Percentiles rank a stretch among this genome's conserved stretches.
Conservation (phyloP, 306 rosid genomes). For the Cajanus cajan region DNA sequence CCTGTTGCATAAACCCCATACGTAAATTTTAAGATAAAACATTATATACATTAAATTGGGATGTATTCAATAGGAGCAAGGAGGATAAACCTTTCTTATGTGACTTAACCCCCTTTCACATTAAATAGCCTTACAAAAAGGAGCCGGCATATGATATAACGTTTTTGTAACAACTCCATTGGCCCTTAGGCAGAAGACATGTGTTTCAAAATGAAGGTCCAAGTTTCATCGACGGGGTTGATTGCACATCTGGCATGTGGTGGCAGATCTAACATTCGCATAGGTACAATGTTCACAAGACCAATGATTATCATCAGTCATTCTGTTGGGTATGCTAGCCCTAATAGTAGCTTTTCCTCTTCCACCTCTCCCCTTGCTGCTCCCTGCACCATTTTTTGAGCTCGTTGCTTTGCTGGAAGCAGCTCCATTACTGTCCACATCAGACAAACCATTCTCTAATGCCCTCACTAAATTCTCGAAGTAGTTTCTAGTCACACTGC, state of each 20-base stretch:
- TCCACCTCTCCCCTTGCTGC: constrained; percentile 53
- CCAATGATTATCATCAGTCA: constrained; percentile 41
- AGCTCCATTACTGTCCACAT: constrained; percentile 55
- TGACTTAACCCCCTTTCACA: constrained; percentile 37
- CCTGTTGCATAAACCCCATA: constrained; percentile 35
- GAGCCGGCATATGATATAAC: constrained; percentile 26
- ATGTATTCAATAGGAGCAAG: constrained; percentile 19
- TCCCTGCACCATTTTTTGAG: constrained; percentile 49
- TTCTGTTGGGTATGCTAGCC: constrained; percentile 28
- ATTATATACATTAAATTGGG: constrained; percentile 49
- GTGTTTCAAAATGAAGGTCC: constrained; percentile 6
- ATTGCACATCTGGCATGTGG: constrained; percentile 53
- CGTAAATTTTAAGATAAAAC: constrained; percentile 19
- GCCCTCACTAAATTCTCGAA: constrained; percentile 69
- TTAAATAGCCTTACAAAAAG: constrained; percentile 31
- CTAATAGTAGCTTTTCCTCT: constrained; percentile 47
- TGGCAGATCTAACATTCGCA: constrained; percentile 41
- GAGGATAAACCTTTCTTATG: constrained; percentile 31
- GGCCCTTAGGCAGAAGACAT: constrained; percentile 13
- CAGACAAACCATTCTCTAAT: constrained; percentile 59
- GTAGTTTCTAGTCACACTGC: constrained; percentile 67
- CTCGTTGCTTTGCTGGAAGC: constrained; percentile 55
- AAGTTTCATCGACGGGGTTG: constrained; percentile 40
- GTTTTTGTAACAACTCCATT: constrained; percentile 1
- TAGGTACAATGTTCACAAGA: constrained; percentile 50